phyloP scores from a whole-genome alignment of 75 land plant genomes.

The Picea glauca region DNA sequence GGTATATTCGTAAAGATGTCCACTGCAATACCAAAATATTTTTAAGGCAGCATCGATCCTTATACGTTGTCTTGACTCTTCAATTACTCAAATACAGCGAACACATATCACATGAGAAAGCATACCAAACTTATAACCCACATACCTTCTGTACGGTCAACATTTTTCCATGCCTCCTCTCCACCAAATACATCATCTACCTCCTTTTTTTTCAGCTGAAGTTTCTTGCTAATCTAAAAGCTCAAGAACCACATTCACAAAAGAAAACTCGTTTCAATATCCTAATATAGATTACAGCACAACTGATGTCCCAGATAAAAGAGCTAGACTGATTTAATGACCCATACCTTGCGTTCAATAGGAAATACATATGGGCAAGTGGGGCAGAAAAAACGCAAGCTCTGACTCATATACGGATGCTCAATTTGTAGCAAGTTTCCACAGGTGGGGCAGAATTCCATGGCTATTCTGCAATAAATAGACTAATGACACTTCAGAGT shows the following conservation, averaged over 20 bases:
- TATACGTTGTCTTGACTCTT: background rate
- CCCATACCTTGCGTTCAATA: conserved; percentile 40
- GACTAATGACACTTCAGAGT: background rate
- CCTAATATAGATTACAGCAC: background rate
- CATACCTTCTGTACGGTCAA: conserved; percentile 39
- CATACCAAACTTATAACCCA: background rate
- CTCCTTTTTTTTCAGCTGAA: conserved; percentile 33
- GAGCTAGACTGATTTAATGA: background rate
- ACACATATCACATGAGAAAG: background rate
- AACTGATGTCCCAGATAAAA: conserved; percentile 4
- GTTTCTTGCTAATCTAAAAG: conserved; percentile 33
- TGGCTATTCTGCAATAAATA: conserved; percentile 13
- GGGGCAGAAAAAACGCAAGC: conserved; percentile 46
- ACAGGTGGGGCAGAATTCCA: conserved; percentile 56
- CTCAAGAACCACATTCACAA: background rate
- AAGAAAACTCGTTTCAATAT: background rate
- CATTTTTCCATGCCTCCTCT: conserved; percentile 55
- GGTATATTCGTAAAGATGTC: background rate
- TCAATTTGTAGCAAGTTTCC: conserved; percentile 41
- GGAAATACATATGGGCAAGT: conserved; percentile 42
- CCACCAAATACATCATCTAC: conserved; percentile 53
- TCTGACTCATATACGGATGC: conserved; percentile 24
- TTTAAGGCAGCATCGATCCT: too few relatives aligned
- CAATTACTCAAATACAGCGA: background rate
- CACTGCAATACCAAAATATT: background rate